Conservation (phyloP, 1,284 basidiomycete species). For the Heterobasidion occidentale region DNA sequence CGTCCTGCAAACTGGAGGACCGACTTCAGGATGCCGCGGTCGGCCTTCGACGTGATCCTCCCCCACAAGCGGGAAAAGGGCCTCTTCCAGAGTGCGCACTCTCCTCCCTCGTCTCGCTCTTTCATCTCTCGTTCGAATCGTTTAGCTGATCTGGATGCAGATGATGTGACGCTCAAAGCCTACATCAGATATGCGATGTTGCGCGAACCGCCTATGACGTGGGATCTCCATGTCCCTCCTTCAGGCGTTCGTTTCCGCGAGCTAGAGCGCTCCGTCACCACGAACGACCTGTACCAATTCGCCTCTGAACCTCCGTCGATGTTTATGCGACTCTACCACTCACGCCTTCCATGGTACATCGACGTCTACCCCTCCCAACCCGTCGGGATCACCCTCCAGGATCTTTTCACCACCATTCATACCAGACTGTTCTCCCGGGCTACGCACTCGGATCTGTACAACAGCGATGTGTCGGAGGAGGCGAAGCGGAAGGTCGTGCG, state of each 20-base stretch:
- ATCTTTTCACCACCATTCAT: slow-evolving; percentile 37
- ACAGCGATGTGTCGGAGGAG: slow-evolving; percentile 25
- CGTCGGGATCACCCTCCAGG: slow-evolving; percentile 46
- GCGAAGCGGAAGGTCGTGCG: slow-evolving; percentile 24
- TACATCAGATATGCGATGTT: slow-evolving; percentile 6
- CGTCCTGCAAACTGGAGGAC: slow-evolving; percentile 26
- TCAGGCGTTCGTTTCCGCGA: slow-evolving; percentile 8
- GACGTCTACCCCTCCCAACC: slow-evolving; percentile 18
- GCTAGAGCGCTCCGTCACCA: slow-evolving; percentile 7
- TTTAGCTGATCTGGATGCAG: slow-evolving; percentile 7
- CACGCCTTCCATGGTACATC: slow-evolving; percentile 12
- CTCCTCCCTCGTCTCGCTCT: neutral
- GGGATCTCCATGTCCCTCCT: slow-evolving; percentile 8
- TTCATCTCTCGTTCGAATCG: neutral
- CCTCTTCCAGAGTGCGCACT: slow-evolving; percentile 12
- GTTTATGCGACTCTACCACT: slow-evolving; percentile 11
- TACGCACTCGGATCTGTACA: slow-evolving; percentile 27
- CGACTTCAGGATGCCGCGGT: slow-evolving; percentile 23
- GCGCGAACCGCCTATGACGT: slow-evolving; percentile 8
- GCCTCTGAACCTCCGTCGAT: slow-evolving; percentile 10
- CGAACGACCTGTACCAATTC: slow-evolving; percentile 10
- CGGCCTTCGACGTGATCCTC: slow-evolving; percentile 17
- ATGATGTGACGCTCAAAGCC: slow-evolving; percentile 3
- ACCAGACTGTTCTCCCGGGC: slow-evolving; percentile 21
- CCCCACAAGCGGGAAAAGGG: slow-evolving; percentile 14